Conservation (phyloP, 2,329 filamentous ascomycete species). For the Pezicula rhizophila region DNA sequence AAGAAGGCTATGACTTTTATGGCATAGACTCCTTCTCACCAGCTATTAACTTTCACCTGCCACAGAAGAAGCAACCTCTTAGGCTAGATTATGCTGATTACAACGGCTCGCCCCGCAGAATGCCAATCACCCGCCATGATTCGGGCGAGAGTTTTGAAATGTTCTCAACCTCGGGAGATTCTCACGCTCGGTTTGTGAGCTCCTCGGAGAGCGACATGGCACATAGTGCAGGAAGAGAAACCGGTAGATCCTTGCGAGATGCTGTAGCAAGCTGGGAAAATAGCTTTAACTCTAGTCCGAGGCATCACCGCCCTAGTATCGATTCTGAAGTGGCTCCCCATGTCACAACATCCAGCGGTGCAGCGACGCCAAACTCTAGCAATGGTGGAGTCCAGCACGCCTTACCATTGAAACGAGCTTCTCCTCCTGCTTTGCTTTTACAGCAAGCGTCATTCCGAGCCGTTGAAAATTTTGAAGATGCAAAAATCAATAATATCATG, state of each 20-base stretch:
- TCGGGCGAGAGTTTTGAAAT: constrained; percentile 55
- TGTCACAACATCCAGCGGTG: background rate
- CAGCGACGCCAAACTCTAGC: background rate
- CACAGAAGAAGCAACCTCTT: constrained; percentile 34
- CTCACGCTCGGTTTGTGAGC: constrained; percentile 31
- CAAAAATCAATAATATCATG: constrained; percentile 4
- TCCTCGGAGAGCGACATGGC: constrained; percentile 29
- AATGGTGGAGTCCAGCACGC: background rate
- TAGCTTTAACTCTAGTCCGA: constrained; percentile 16
- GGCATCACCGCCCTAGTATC: constrained; percentile 16
- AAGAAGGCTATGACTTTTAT: constrained; percentile 61
- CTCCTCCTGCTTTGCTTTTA: constrained; percentile 17
- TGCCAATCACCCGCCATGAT: constrained; percentile 40
- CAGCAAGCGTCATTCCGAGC: constrained; percentile 18
- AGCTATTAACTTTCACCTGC: constrained; percentile 46
- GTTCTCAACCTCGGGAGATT: constrained; percentile 51
- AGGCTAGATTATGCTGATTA: constrained; percentile 26
- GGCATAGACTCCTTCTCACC: constrained; percentile 47
- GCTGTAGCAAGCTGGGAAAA: constrained; percentile 23
- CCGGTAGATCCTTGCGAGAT: constrained; percentile 15
- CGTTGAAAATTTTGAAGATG: constrained; percentile 1
- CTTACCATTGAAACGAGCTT: constrained; percentile 7
- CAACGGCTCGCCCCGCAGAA: constrained; percentile 11
- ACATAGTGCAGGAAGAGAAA: constrained; percentile 10
- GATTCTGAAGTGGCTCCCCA: constrained; percentile 10